Evolutionary conservation across 2,329 filamentous ascomycete genomes (phyloP).

Genomic region (Phaeosphaeriaceae sp.): DNA sequence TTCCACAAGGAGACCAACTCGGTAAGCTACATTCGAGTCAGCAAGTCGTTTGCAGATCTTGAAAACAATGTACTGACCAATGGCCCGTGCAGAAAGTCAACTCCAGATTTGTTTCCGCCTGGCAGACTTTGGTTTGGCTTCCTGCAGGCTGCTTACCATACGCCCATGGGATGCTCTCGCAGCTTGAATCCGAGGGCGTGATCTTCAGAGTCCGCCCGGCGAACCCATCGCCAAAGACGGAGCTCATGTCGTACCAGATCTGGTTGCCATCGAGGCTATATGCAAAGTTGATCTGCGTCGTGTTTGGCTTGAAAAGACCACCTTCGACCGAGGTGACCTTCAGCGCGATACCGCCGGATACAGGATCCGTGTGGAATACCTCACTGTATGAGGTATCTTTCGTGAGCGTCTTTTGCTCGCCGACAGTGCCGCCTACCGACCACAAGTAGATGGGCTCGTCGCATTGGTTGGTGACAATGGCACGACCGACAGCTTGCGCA

Average conservation of each 20-base stretch:
- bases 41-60: neutral
- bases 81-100: conserved; percentile 36
- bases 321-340: conserved; percentile 29
- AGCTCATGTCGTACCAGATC: conserved; percentile 40
- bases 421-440: conserved; percentile 33
- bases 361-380: conserved; percentile 24
- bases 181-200: conserved; percentile 30
- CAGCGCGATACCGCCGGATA: conserved; percentile 32
- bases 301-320: conserved; percentile 37
- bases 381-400: conserved; percentile 39
- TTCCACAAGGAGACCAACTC: conserved; percentile 37
- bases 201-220: conserved; percentile 31
- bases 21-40: conserved; percentile 25
- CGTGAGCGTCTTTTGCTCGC: conserved; percentile 20
- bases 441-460: conserved; percentile 36
- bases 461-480: conserved; percentile 43
- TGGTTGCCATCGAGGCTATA: conserved; percentile 33
- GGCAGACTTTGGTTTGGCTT: conserved; percentile 32
- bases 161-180: conserved; percentile 33
- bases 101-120: conserved; percentile 29
- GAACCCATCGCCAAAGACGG: conserved; percentile 38
- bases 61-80: conserved; percentile 9
- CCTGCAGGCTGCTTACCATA: conserved; percentile 31
- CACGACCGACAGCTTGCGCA: conserved; percentile 32
- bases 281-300: conserved; percentile 37